Evolutionary conservation across 2,329 filamentous ascomycete species (phyloP).

Genomic region (Sporothrix globosa): DNA sequence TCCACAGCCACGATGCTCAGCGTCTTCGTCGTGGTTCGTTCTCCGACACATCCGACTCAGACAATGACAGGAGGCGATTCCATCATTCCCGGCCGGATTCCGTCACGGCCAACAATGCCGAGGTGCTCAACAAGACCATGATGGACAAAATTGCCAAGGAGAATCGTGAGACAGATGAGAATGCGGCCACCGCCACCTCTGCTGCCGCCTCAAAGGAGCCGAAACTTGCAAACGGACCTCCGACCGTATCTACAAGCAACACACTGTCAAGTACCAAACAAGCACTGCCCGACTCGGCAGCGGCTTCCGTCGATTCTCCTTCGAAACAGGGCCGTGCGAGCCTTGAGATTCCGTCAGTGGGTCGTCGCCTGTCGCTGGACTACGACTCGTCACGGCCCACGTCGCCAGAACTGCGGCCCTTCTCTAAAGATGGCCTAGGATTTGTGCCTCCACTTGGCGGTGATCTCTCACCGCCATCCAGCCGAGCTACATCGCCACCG

Average conservation of each 20-base stretch:
- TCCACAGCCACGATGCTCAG: constrained; percentile 53
- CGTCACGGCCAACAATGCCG: constrained; percentile 54
- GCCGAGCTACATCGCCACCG: constrained; percentile 65
- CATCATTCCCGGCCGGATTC: constrained; percentile 45
- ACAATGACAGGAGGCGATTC: constrained; percentile 53
- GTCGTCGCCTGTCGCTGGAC: constrained; percentile 49
- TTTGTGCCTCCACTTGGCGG: constrained; percentile 63
- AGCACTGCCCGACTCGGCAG: neutral
- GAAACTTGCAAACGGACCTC: neutral
- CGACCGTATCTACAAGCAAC: neutral
- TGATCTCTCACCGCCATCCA: constrained; percentile 65
- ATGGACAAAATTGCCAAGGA: constrained; percentile 62
- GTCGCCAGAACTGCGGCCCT: constrained; percentile 56
- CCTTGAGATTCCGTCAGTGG: constrained; percentile 52
- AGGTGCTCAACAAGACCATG: constrained; percentile 65
- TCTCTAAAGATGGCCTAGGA: constrained; percentile 48
- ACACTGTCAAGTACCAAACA: neutral
- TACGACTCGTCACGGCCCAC: constrained; percentile 53
- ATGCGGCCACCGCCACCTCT: constrained; percentile 14
- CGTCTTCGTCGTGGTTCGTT: constrained; percentile 57
- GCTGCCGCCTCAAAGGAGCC: neutral
- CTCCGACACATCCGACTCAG: constrained; percentile 66
- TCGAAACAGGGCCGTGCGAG: constrained; percentile 47
- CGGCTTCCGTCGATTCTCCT: neutral
- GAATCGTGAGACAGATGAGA: constrained; percentile 50